These are phyloP conservation scores for Alternaria atra DNA, from an alignment of 2,329 filamentous ascomycete genomes.

Conservation along the genomic window DNA sequence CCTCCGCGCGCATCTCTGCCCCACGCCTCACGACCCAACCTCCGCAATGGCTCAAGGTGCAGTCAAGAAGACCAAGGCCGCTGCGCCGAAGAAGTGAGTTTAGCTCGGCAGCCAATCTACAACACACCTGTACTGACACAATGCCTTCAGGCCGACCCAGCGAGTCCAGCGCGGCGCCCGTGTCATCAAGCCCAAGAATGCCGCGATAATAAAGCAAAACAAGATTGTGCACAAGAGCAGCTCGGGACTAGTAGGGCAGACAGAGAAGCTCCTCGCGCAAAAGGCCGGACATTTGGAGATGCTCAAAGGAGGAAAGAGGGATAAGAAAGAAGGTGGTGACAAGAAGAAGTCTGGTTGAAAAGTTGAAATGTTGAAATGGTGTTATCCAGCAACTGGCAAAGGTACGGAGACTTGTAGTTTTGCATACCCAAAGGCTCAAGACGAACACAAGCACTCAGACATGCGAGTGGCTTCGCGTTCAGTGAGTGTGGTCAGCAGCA, in stretches of 20 bases:
- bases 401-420: not conserved
- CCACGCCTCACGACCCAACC: constrained; percentile 1
- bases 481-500: not conserved
- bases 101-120: not conserved
- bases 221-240: constrained; percentile 73
- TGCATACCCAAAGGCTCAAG: not conserved
- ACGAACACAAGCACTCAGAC: not conserved
- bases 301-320: constrained; percentile 71
- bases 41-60: constrained; percentile 58
- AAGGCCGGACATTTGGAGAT: constrained; percentile 76
- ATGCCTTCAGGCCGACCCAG: constrained; percentile 29
- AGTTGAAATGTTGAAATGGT: constrained; percentile 8
- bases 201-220: constrained; percentile 65
- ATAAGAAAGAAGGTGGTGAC: constrained; percentile 45
- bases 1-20: constrained; percentile 11
- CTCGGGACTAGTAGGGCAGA: constrained; percentile 68
- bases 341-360: constrained; percentile 26
- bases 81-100: constrained; percentile 51
- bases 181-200: constrained; percentile 73
- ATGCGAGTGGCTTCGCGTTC: not conserved
- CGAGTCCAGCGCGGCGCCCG: constrained; percentile 63
- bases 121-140: constrained; percentile 14
- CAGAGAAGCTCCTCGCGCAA: constrained; percentile 72
- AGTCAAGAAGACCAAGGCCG: constrained; percentile 57
- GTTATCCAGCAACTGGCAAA: not conserved